Evolutionary conservation across 1,284 basidiomycete genomes (phyloP), one percentile per base, ranked within the genome.

Genomic region (Leccinum subrobustum): DNA sequence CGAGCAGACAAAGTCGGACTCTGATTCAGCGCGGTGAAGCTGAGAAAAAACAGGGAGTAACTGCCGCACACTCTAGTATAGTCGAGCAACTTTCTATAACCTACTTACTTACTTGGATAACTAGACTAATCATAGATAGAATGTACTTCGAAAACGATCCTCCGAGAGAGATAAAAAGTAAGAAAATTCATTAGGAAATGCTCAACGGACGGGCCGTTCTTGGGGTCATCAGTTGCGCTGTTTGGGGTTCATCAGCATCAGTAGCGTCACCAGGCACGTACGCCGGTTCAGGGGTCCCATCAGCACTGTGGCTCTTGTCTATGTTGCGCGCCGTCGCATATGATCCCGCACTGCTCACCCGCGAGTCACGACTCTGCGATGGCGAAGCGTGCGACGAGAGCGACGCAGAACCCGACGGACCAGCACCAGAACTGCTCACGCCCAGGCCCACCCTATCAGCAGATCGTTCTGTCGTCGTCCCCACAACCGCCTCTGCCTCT

Each of bases 1-100:
- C 68, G 68, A 65, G 61, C 9, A 58, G 55, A 57, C n/a, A 54
- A 44, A 56, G 60, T 56, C 48, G 56, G 59, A 31, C 14, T 61
- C n/a, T 27, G 48, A 62, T 44, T 44, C 42, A 44, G 18, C 11
- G 9, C 29, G 20, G 60, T 57, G 62, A 39, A 35, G 42, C 44
- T 63, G 54, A 63, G 68, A 71, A 60, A 44, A 69, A 72, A 72
- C 68, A 69, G 60, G 59, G 53, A 57, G 52, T 53, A 59, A 29
- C 29, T 29, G 29, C 31, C 11, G 11, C 31, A 12, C 11, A 12
- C 11, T 33, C 31, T 33, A 33, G 31, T 31, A 31, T 31, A 31
- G 29, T 31, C 31, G 31, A 31, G 31, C 31, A 31, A 31, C 31
- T 4, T 33, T 12, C 31, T 33, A 33, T 31, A 31, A 31, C 29